These are phyloP conservation scores for Aspergillus asperescens DNA, from an alignment of 495 filamentous ascomycete species.

Conservation along the genomic window DNA sequence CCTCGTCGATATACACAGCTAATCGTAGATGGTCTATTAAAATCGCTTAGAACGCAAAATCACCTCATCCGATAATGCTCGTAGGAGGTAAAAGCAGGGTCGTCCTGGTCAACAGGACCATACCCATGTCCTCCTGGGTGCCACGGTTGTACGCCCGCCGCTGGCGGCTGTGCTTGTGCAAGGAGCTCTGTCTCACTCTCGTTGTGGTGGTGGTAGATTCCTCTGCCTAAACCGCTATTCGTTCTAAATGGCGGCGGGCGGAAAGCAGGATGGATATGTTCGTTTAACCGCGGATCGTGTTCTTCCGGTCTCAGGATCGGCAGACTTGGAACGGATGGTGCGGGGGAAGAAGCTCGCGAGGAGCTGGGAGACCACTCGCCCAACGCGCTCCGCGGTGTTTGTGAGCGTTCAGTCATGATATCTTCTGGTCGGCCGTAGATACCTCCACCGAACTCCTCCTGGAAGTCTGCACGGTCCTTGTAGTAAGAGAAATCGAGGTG, in stretches of 20 bases:
- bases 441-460: conserved; percentile 76
- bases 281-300: conserved; percentile 23
- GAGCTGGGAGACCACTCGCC: conserved; percentile 40
- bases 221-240: conserved; percentile 21
- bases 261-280: conserved; percentile 36
- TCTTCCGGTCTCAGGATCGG: conserved; percentile 24
- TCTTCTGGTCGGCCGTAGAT: conserved; percentile 67
- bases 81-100: conserved; percentile 34
- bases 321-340: conserved; percentile 32
- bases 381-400: conserved; percentile 56
- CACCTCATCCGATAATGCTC: conserved; percentile 35
- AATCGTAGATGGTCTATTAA: conserved; percentile 1
- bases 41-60: not conserved
- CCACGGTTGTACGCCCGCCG: conserved; percentile 31
- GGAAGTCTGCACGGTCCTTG: conserved; percentile 85
- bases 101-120: conserved; percentile 43
- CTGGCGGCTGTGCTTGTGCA: conserved; percentile 38
- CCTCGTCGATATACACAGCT: not conserved
- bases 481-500: conserved; percentile 92
- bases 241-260: conserved; percentile 29
- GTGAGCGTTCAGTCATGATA: conserved; percentile 56
- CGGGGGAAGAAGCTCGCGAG: conserved; percentile 46
- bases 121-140: conserved; percentile 39
- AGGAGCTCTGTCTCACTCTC: conserved; percentile 45
- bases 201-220: conserved; percentile 34